Percentiles rank a stretch among this genome's conserved stretches.
Evolutionary conservation across 2,329 filamentous ascomycete genomes (phyloP).

Genomic region (Bertia moriformis): DNA sequence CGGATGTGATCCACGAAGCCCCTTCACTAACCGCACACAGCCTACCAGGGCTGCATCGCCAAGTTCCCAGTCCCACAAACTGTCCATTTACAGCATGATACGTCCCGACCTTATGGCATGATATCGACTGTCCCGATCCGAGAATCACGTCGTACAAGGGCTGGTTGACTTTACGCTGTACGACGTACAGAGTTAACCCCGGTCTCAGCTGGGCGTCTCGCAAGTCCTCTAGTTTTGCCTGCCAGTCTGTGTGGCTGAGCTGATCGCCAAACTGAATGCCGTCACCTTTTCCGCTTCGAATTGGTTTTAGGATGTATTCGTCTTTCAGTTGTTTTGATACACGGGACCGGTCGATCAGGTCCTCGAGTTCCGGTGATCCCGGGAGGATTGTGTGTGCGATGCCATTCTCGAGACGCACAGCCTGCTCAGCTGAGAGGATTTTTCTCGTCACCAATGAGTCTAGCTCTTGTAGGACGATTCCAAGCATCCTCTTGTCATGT

Average conservation of each 20-base stretch:
- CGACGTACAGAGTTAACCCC: background rate
- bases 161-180: slow-evolving; percentile 6
- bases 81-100: slow-evolving; percentile 10
- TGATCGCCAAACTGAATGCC: background rate
- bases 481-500: slow-evolving; percentile 16
- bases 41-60: slow-evolving; percentile 10
- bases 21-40: slow-evolving; percentile 7
- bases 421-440: slow-evolving; percentile 7
- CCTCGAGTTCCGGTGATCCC: slow-evolving; percentile 9
- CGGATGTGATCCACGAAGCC: slow-evolving; percentile 5
- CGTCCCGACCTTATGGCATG: too few species aligned
- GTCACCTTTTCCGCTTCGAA: slow-evolving; percentile 2
- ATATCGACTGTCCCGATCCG: too few species aligned
- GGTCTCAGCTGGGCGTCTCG: background rate
- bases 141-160: slow-evolving; percentile 8
- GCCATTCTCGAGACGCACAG: slow-evolving; percentile 6
- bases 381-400: slow-evolving; percentile 10
- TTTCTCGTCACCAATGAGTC: slow-evolving; percentile 8
- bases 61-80: slow-evolving; percentile 10
- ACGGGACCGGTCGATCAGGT: slow-evolving; percentile 4
- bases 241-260: background rate
- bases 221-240: background rate
- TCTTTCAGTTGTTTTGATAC: slow-evolving; percentile 6
- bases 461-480: slow-evolving; percentile 13
- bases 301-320: slow-evolving; percentile 7